These are phyloP conservation scores for Funneliformis geosporum DNA, from an alignment of 192 early-diverging fungal genomes.

Conservation along the genomic window DNA sequence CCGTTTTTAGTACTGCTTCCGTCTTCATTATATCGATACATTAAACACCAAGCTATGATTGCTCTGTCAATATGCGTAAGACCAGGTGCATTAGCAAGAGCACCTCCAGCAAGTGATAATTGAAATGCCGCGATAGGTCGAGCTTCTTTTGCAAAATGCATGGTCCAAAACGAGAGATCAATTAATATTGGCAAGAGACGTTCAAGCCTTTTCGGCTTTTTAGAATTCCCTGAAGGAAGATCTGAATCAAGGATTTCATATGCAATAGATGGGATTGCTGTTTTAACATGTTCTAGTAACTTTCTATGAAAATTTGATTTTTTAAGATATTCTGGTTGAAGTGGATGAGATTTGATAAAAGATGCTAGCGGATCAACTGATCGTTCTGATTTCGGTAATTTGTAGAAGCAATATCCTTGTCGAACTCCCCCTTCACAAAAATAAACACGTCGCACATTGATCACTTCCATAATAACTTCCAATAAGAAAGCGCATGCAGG, in stretches of 20 bases:
- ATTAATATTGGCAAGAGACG: constrained; percentile 51
- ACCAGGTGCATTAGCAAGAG: constrained; percentile 53
- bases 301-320: not conserved
- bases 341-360: not conserved
- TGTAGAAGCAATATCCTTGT: constrained; percentile 55
- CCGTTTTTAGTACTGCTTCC: constrained; percentile 30
- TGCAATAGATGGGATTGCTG: constrained; percentile 32
- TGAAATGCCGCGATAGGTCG: constrained; percentile 54
- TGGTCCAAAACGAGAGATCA: constrained; percentile 49
- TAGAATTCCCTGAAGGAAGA: not conserved
- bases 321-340: not conserved
- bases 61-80: constrained; percentile 54
- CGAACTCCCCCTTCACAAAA: constrained; percentile 63
- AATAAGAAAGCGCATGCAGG: constrained; percentile 56
- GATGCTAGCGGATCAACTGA: constrained; percentile 48
- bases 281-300: constrained; percentile 17
- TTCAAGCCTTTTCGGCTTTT: constrained; percentile 25
- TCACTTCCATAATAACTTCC: constrained; percentile 45
- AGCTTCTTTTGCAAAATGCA: constrained; percentile 55
- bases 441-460: constrained; percentile 43
- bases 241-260: constrained; percentile 33
- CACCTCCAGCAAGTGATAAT: constrained; percentile 52
- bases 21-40: constrained; percentile 52
- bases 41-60: constrained; percentile 48
- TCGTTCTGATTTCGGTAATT: constrained; percentile 41